A percentile compares a stretch with the other conserved stretches of the same genome.
Evolutionary conservation across 768 basidiomycete genomes (phyloP).

Genomic region (Leccinellum albellum): DNA sequence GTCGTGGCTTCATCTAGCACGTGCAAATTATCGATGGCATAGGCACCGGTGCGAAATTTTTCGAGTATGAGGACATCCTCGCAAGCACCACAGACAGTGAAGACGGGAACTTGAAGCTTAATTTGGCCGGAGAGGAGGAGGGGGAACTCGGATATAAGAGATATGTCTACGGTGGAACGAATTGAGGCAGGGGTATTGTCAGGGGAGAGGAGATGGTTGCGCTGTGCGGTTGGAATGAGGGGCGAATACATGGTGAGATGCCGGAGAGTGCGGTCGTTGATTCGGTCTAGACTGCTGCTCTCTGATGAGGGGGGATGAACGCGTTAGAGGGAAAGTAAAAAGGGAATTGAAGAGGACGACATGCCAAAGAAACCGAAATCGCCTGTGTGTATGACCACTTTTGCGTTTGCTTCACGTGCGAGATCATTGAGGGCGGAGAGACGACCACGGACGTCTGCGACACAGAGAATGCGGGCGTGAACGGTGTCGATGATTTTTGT

Average conservation of each 20-base stretch:
- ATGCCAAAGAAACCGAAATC: slow-evolving; percentile 98
- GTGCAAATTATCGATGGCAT: slow-evolving; percentile 84
- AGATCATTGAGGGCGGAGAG: slow-evolving; percentile 87
- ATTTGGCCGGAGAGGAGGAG: slow-evolving; percentile 86
- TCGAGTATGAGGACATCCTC: slow-evolving; percentile 93
- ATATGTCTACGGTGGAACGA: slow-evolving; percentile 69
- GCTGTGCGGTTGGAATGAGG: slow-evolving; percentile 79
- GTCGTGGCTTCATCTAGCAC: slow-evolving; percentile 96
- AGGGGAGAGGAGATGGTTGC: slow-evolving; percentile 70
- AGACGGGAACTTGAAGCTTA: slow-evolving; percentile 89
- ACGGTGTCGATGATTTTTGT: slow-evolving; percentile 74
- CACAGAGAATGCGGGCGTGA: slow-evolving; percentile 88
- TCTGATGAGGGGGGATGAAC: slow-evolving; percentile 42
- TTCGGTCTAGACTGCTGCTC: slow-evolving; percentile 74
- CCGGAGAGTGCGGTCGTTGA: slow-evolving; percentile 93
- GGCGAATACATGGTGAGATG: slow-evolving; percentile 97
- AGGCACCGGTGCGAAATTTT: slow-evolving; percentile 82
- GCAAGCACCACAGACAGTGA: slow-evolving; percentile 95
- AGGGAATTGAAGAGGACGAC: slow-evolving; percentile 18
- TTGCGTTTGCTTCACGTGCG: slow-evolving; percentile 82
- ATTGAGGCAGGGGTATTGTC: slow-evolving; percentile 66
- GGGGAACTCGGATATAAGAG: slow-evolving; percentile 90
- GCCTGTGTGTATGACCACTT: slow-evolving; percentile 94
- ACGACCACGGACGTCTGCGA: slow-evolving; percentile 90
- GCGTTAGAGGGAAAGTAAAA: slow-evolving; percentile 14